Evolutionary conservation across 441 rosid genomes (phyloP).

Genomic region (Adansonia gregorii): DNA sequence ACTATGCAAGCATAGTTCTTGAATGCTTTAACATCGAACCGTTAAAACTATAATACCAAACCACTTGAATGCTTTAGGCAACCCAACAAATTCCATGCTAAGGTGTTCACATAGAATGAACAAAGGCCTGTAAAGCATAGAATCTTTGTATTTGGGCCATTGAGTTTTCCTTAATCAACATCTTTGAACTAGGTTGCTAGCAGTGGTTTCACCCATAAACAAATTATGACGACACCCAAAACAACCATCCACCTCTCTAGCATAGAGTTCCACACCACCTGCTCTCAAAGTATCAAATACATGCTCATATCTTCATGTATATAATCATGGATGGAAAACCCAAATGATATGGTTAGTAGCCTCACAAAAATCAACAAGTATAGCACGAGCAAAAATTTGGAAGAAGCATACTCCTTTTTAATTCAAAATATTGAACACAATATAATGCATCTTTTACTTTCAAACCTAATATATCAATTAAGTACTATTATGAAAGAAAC

Average conservation of each 20-base stretch:
- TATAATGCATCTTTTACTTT: constrained; percentile 9
- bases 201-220: constrained; percentile 8
- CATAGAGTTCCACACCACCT: neutral
- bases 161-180: constrained; percentile 3
- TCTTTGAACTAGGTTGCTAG: neutral
- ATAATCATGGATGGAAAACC: neutral
- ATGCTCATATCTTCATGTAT: neutral
- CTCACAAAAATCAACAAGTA: neutral
- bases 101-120: neutral
- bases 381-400: neutral
- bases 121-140: neutral
- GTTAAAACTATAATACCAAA: neutral
- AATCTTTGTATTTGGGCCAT: neutral
- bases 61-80: neutral
- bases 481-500: neutral
- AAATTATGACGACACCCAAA: neutral
- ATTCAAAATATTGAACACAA: neutral
- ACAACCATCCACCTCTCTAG: neutral
- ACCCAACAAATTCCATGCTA: neutral
- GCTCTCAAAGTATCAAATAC: neutral
- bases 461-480: neutral
- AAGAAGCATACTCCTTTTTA: constrained; percentile 12
- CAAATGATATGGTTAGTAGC: neutral
- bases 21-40: neutral
- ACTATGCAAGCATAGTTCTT: constrained; percentile 1